Evolutionary conservation across 164 flowering plant species (phyloP).

Genomic region (Kingdonia uniflora): DNA sequence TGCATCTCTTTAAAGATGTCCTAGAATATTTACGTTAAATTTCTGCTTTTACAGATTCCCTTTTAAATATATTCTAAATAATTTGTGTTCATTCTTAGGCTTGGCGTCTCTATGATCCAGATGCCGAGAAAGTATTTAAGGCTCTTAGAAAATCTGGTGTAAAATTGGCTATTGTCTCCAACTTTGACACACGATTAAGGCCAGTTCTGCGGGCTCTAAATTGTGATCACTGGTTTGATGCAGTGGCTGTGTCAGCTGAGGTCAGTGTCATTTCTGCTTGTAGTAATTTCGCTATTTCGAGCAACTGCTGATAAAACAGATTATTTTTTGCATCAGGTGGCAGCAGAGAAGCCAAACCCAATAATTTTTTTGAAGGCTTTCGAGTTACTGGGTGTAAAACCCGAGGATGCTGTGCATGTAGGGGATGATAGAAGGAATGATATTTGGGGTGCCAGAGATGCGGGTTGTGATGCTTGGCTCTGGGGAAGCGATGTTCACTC

Average conservation of each 20-base stretch:
- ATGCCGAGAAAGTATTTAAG: conserved; percentile 74
- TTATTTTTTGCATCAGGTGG: conserved; percentile 39
- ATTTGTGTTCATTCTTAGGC: conserved; percentile 40
- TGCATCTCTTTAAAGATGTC: no score
- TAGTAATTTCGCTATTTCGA: not conserved
- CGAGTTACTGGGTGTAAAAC: conserved; percentile 77
- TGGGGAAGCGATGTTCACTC: conserved; percentile 98
- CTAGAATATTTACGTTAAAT: not conserved
- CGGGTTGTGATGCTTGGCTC: conserved; percentile 99
- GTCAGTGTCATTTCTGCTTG: conserved; percentile 24
- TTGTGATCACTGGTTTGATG: conserved; percentile 97
- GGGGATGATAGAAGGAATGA: conserved; percentile 99
- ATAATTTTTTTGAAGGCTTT: conserved; percentile 92
- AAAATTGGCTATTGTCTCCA: conserved; percentile 84
- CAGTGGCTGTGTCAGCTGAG: conserved; percentile 95
- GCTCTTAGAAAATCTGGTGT: conserved; percentile 74
- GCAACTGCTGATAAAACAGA: not conserved
- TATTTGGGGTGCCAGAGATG: conserved; percentile 98
- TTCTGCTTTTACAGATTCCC: not conserved
- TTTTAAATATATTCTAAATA: not conserved
- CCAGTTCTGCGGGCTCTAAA: conserved; percentile 63
- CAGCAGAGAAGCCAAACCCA: conserved; percentile 97
- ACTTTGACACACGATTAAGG: conserved; percentile 89
- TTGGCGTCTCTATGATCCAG: conserved; percentile 96
- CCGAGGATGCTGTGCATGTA: conserved; percentile 94